Conservation (phyloP, 2,329 filamentous ascomycete genomes). For the Cephalotrichum gorgonifer region DNA sequence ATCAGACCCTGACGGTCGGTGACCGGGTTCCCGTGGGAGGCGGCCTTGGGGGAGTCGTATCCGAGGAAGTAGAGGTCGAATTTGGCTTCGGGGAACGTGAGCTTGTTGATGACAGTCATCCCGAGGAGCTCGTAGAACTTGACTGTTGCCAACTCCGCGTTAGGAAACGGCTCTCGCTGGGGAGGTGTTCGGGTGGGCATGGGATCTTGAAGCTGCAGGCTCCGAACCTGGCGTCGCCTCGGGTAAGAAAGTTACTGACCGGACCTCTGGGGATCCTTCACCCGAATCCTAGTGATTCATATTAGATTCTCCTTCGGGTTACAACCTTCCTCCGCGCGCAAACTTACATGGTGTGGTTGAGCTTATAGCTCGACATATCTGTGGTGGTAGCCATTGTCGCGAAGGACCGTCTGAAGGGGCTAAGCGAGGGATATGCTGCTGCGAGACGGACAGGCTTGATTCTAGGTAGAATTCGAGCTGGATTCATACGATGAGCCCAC, state of each 20-base stretch:
- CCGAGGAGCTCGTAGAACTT: constrained; percentile 93
- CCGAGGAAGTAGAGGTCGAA: constrained; percentile 95
- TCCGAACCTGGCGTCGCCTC: not conserved
- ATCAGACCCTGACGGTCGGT: constrained; percentile 85
- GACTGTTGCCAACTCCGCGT: constrained; percentile 33
- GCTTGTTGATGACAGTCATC: constrained; percentile 71
- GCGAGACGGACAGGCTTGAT: not conserved
- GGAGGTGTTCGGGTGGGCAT: constrained; percentile 2
- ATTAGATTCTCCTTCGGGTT: constrained; percentile 6
- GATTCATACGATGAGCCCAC: constrained; percentile 2
- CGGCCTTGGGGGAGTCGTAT: constrained; percentile 67
- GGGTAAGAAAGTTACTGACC: constrained; percentile 28
- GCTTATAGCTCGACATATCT: constrained; percentile 66
- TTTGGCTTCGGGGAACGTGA: constrained; percentile 75
- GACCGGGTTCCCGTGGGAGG: constrained; percentile 58
- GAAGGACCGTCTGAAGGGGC: constrained; percentile 11
- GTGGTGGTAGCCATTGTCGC: constrained; percentile 58
- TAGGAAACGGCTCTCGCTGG: too few relatives aligned
- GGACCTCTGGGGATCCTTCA: constrained; percentile 84
- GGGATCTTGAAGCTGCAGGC: not conserved
- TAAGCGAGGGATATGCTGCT: not conserved
- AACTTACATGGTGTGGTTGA: constrained; percentile 76
- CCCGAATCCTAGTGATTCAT: constrained; percentile 57
- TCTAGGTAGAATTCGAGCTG: not conserved
- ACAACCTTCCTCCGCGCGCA: too few relatives aligned